Base-by-base conservation (phyloP, 352 stramenopile species). In the Phytophthora pseudosyringae region DNA sequence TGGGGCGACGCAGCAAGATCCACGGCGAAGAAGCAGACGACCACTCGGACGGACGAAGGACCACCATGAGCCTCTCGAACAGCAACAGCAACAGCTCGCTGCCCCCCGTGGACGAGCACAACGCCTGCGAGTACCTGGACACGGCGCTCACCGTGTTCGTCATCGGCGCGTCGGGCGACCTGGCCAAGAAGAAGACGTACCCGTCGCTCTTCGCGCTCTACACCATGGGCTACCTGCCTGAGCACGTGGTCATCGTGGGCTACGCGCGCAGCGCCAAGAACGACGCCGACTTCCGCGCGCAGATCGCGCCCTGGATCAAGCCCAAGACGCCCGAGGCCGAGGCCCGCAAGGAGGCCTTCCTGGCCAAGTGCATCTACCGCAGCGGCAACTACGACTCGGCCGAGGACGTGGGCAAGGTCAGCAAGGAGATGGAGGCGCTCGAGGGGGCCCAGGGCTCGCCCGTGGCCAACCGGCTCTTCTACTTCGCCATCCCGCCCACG, bases 401-500 rank as follows among this genome's bases (percentile, higher is more conserved):
- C n/a, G 84, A 93, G 40, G 87, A 88, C 35, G 89, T 96, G 41
- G 80, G 73, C 32, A 78, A 73, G 41, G 81, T 94, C 16, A 87
- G 75, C 64, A 76, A 80, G 49, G 85, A 94, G 61, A 91, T 95
- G 82, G 70, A 80, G 33, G 48, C 68, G 43, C 59, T 89, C 12
- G 86, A 93, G 59, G 49, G 90, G 26, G 78, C 65, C 31, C 83
- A 65, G 43, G 83, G 77, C 51, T 81, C 83, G 50, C 49, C 69
- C 21, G 66, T 74, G 29, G 59, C 80, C 63, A 97, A 97, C 67
- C 85, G 90, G 21, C 71, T 98, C 46, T 99, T 98, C 75, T 99
- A 99, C 79, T 98, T 99, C 71, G 97, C 96, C 46, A 98, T 99
- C 54, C 97, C 97, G 25, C 96, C 97, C 11, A 98, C 93, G 64